phyloP scores from a whole-genome alignment of 2,329 filamentous ascomycete genomes.

The Penicillium olsonii region DNA sequence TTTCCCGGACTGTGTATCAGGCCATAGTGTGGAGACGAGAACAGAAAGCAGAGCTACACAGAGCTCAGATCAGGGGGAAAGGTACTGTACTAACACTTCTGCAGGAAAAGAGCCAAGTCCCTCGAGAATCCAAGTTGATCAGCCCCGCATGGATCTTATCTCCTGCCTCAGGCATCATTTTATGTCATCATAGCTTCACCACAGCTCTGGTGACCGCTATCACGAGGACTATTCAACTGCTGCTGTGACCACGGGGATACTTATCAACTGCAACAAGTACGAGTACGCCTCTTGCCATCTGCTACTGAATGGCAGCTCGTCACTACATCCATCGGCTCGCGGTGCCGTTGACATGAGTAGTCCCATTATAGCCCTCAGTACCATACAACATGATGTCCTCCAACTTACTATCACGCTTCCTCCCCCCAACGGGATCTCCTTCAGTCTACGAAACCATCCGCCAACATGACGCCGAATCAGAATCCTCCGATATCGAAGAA shows the following conservation, averaged over 20 bases:
- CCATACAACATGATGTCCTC: conserved; percentile 43
- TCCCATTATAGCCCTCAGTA: conserved; percentile 6
- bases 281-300: conserved; percentile 11
- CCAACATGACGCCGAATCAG: conserved; percentile 48
- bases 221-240: conserved; percentile 15
- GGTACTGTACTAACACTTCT: too few species aligned
- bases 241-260: too few species aligned
- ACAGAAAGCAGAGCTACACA: too few species aligned
- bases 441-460: conserved; percentile 52
- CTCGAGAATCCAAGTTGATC: not conserved
- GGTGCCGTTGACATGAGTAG: conserved; percentile 17
- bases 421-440: conserved; percentile 52
- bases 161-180: conserved; percentile 1
- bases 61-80: too few species aligned
- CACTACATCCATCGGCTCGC: conserved; percentile 5
- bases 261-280: not conserved
- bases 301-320: conserved; percentile 9
- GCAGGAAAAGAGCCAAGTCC: too few species aligned
- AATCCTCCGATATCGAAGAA: conserved; percentile 48
- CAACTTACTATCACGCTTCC: conserved; percentile 44
- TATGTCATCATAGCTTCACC: conserved; percentile 20
- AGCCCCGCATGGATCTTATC: not conserved
- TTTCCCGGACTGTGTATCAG: too few species aligned
- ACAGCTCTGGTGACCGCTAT: conserved; percentile 9
- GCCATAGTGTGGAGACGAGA: too few species aligned